phyloP scores from a whole-genome alignment of 257 asterid genomes.

The Nyctanthes arbortristis region DNA sequence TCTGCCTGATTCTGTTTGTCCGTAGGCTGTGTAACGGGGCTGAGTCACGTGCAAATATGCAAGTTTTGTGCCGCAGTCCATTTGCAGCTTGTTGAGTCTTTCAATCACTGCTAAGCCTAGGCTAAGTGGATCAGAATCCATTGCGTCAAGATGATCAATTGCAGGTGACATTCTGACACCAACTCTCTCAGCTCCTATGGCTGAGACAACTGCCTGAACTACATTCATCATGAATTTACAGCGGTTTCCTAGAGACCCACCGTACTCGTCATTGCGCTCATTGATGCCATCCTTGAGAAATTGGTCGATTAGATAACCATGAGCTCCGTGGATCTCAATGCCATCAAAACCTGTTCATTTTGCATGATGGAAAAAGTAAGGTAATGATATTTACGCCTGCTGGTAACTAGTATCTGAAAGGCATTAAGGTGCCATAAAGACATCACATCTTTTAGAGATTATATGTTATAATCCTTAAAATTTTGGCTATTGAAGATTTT shows the following conservation, averaged over 20 bases:
- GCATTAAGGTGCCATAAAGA: neutral
- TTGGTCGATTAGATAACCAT: slow-evolving; percentile 91
- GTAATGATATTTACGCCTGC: neutral
- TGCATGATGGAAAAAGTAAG: neutral
- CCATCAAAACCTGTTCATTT: slow-evolving; percentile 78
- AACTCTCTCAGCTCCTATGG: slow-evolving; percentile 70
- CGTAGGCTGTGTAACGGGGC: slow-evolving; percentile 80
- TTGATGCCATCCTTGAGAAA: slow-evolving; percentile 90
- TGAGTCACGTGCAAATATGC: slow-evolving; percentile 84
- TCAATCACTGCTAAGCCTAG: slow-evolving; percentile 77
- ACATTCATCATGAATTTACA: slow-evolving; percentile 68
- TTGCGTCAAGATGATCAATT: slow-evolving; percentile 88
- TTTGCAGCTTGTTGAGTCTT: slow-evolving; percentile 66
- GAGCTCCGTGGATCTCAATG: slow-evolving; percentile 90
- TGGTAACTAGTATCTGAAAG: neutral
- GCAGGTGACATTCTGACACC: slow-evolving; percentile 93
- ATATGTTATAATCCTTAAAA: neutral
- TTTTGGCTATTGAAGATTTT: neutral
- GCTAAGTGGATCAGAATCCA: slow-evolving; percentile 74
- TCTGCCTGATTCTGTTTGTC: slow-evolving; percentile 72
- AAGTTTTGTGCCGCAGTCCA: slow-evolving; percentile 42
- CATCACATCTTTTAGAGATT: neutral
- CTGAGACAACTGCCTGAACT: slow-evolving; percentile 61
- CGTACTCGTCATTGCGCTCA: slow-evolving; percentile 72
- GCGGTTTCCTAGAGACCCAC: slow-evolving; percentile 80